These are phyloP conservation scores for Arctium minus DNA, from an alignment of 129 eudicot species.

Conservation along the genomic window DNA sequence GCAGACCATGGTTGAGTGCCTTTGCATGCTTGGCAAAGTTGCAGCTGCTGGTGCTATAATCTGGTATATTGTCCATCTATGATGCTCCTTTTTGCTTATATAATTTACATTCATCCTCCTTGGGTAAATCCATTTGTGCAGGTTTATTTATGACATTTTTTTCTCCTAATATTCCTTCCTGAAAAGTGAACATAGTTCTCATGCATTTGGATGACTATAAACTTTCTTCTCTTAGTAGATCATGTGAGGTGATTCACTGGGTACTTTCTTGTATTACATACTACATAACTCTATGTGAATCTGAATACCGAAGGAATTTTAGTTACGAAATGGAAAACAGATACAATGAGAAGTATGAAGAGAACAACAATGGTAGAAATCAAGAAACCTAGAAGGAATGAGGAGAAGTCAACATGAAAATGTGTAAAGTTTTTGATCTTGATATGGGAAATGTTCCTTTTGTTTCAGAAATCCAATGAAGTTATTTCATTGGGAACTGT, in stretches of 20 bases:
- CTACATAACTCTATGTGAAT: not conserved
- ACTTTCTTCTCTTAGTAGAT: not conserved
- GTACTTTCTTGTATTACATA: not conserved
- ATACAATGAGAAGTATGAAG: not conserved
- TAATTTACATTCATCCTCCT: not conserved
- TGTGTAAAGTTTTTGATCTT: not conserved
- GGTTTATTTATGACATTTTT: not conserved
- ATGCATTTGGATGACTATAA: not conserved
- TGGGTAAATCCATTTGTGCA: not conserved
- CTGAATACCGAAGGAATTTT: not conserved
- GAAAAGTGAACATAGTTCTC: not conserved
- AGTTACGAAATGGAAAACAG: not conserved
- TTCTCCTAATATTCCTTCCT: not conserved
- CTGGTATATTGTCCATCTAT: slow-evolving; percentile 52
- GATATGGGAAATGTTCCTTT: too few relatives aligned
- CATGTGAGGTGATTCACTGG: not conserved
- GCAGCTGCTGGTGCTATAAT: slow-evolving; percentile 99
- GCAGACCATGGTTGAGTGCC: slow-evolving; percentile 95
- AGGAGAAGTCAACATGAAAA: not conserved
- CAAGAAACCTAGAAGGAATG: not conserved
- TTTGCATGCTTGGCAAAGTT: slow-evolving; percentile 96
- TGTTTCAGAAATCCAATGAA: not conserved
- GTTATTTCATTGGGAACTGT: not conserved
- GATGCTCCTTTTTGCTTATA: not conserved
- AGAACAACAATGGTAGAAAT: not conserved